Evolutionary conservation across 768 basidiomycete genomes (phyloP), one percentile per base, ranked within the genome.

Genomic region (Suillus fuscotomentosus): DNA sequence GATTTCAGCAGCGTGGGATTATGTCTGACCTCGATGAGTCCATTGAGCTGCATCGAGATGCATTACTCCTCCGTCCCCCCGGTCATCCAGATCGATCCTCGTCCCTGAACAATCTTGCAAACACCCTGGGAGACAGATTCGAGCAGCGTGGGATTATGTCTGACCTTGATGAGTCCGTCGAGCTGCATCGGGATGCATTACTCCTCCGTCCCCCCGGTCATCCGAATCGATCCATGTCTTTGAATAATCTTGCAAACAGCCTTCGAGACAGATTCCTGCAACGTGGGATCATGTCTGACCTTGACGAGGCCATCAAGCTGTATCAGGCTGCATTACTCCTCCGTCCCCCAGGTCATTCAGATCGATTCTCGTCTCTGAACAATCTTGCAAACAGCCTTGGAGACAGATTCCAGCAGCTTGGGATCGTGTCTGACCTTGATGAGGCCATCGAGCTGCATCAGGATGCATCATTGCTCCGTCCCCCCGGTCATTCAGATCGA

Each of bases 291-390:
- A 11, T 41, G 2, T 57, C 43, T 36, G 70, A 71, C 59, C 38
- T 72, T 36, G 53, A 71, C n/a, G 63, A 69, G 31, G 68, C 65
- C 9, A 66, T 71, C 50, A 24, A 17, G 34, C n/a, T 38, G 20
- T 3, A 62, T 39, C 14, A 5, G 17, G 36, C 11, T 27, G 61
- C 45, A 57, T 34, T 56, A 24, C 14, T 3, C 9, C 34, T 56
- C 11, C n/a, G 48, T 9, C 50, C 70, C 7, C 55, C 0, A 2
- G 38, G 39, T 22, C 55, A 63, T 55, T 31, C 50, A 9, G n/a
- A 51, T 9, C 48, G 24, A 20, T 10, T 60, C 60, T 3, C 45
- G 22, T 60, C 48, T 34, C 63, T 70, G 13, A 51, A 45, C 41
- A 67, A 69, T 60, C 68, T 72, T 22, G 67, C 66, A 1, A n/a